These are phyloP conservation scores for Taiozyma sp. DNA, from an alignment of 1,139 yeast genomes.

Conservation along the genomic window DNA sequence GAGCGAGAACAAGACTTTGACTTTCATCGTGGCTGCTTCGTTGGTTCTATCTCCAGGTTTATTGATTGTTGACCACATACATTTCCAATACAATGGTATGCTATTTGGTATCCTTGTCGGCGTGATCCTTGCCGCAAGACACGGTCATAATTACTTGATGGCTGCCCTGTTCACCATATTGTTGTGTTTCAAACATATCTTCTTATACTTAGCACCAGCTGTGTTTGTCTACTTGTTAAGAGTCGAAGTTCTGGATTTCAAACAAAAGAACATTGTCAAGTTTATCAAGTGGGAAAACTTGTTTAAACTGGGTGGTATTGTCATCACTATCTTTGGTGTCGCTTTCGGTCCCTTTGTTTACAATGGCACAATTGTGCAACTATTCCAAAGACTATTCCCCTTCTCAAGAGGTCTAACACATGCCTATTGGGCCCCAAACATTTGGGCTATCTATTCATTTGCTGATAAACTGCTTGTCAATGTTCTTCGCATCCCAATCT, in stretches of 20 bases:
- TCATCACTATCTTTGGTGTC: conserved; percentile 50
- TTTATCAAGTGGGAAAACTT: conserved; percentile 49
- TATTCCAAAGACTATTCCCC: conserved; percentile 74
- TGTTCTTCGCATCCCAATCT: conserved; percentile 39
- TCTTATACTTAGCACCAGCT: conserved; percentile 90
- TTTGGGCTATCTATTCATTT: conserved; percentile 93
- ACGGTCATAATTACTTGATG: conserved; percentile 50
- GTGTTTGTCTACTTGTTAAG: conserved; percentile 76
- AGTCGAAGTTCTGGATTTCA: conserved; percentile 44
- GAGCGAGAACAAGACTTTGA: conserved; percentile 36
- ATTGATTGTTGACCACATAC: conserved; percentile 84
- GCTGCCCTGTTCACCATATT: conserved; percentile 73
- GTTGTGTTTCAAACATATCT: conserved; percentile 91
- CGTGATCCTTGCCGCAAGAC: conserved; percentile 66
- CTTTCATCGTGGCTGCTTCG: conserved; percentile 77
- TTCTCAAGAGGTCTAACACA: conserved; percentile 94
- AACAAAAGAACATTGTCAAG: conserved; percentile 26
- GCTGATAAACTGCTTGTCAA: conserved; percentile 68
- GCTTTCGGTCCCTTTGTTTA: conserved; percentile 83
- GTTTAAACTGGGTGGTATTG: conserved; percentile 59
- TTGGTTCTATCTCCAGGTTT: conserved; percentile 86
- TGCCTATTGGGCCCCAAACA: conserved; percentile 98
- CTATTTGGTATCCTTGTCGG: conserved; percentile 78
- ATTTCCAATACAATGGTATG: conserved; percentile 93
- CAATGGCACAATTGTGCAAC: conserved; percentile 56